Conservation (phyloP, 1,284 basidiomycete species). For the Trametes sp. region DNA sequence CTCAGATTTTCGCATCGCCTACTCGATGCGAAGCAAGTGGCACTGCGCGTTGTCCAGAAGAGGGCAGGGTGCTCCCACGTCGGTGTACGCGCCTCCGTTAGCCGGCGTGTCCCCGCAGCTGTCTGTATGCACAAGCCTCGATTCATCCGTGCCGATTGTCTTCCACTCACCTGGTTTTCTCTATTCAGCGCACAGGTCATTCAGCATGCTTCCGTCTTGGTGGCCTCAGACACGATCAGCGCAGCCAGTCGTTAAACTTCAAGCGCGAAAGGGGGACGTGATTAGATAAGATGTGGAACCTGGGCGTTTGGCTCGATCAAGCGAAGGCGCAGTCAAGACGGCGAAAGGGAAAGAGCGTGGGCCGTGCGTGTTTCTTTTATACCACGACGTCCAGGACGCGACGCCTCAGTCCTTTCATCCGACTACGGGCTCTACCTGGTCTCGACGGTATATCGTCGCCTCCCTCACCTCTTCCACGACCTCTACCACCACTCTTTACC, state of each 20-base stretch:
- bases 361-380: constrained; percentile 9
- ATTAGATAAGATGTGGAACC: constrained; percentile 17
- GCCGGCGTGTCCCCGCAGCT: background rate
- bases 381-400: constrained; percentile 12
- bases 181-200: background rate
- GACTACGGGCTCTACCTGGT: constrained; percentile 11
- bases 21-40: background rate
- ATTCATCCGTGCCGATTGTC: no score
- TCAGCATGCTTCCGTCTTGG: background rate
- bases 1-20: background rate
- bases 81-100: background rate
- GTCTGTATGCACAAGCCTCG: background rate
- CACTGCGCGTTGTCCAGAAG: background rate
- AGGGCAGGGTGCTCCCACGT: background rate
- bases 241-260: background rate
- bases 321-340: constrained; percentile 2
- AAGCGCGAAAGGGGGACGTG: background rate
- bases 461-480: background rate
- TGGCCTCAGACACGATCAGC: background rate
- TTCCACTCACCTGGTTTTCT: background rate
- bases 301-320: background rate
- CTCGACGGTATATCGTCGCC: constrained; percentile 4
- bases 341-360: constrained; percentile 9
- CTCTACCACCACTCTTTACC: constrained; percentile 15
- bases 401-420: constrained; percentile 3